A percentile compares a stretch with the other conserved stretches of the same genome.
These are phyloP conservation scores for Dictyophora rubrovolvata DNA, from an alignment of 768 basidiomycete species.

Conservation along the genomic window DNA sequence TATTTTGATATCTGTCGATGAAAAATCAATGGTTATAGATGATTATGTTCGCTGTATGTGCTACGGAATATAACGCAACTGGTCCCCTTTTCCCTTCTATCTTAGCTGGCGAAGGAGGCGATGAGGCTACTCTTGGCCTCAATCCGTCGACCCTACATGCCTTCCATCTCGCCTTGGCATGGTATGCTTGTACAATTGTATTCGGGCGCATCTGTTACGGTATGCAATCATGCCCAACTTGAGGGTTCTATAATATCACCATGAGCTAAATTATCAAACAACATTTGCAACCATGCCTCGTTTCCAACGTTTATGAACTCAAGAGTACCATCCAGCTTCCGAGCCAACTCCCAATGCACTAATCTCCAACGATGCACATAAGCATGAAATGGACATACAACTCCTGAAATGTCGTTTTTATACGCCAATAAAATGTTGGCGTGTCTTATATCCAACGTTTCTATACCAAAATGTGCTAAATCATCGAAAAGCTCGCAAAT, in stretches of 20 bases:
- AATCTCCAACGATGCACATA: not conserved
- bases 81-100: slow-evolving; percentile 26
- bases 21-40: no score
- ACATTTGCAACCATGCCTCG: no score
- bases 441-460: not conserved
- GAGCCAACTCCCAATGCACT: not conserved
- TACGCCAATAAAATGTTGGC: no score
- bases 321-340: not conserved
- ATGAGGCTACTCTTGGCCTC: not conserved
- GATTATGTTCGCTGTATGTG: no score
- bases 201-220: slow-evolving; percentile 76
- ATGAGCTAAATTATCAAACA: no score
- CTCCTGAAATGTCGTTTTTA: not conserved
- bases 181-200: slow-evolving; percentile 64
- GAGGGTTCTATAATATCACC: no score
- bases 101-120: not conserved
- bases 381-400: not conserved
- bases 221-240: no score
- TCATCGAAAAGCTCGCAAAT: not conserved
- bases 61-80: slow-evolving; percentile 23
- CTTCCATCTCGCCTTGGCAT: slow-evolving; percentile 29
- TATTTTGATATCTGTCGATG: no score
- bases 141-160: slow-evolving; percentile 34
- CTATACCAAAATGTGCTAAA: not conserved
- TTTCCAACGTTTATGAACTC: no score